A percentile compares a stretch with the other conserved stretches of the same genome.
These are phyloP conservation scores for Hypoxylon sp. DNA, from an alignment of 2,329 filamentous ascomycete genomes.

Conservation along the genomic window DNA sequence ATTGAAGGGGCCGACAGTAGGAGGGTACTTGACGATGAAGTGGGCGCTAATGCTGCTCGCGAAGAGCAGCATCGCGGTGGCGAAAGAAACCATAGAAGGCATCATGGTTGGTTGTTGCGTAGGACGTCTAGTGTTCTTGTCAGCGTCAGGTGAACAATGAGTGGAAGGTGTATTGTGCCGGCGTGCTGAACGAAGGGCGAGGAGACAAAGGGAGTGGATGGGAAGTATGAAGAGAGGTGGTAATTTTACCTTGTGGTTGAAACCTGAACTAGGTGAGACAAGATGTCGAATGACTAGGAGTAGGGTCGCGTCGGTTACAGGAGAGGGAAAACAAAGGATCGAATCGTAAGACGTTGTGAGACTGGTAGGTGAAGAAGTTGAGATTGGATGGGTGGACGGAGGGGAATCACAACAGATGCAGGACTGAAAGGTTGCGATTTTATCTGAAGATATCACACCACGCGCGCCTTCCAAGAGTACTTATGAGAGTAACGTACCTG, in stretches of 20 bases:
- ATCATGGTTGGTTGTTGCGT: slow-evolving; percentile 52
- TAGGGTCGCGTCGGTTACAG: slow-evolving; percentile 27
- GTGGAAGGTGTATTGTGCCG: neutral
- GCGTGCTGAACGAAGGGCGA: neutral
- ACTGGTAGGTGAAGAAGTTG: slow-evolving; percentile 27
- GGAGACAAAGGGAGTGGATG: neutral
- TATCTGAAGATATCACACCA: slow-evolving; percentile 13
- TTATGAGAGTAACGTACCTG: slow-evolving; percentile 20
- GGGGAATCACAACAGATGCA: slow-evolving; percentile 3
- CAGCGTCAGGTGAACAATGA: neutral
- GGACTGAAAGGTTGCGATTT: neutral
- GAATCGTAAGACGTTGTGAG: slow-evolving; percentile 19
- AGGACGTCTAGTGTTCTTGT: slow-evolving; percentile 5
- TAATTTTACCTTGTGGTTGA: slow-evolving; percentile 30
- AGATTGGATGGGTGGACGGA: slow-evolving; percentile 1
- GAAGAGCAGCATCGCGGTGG: slow-evolving; percentile 56
- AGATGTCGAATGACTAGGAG: slow-evolving; percentile 21
- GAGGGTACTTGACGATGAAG: slow-evolving; percentile 67
- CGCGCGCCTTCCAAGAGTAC: slow-evolving; percentile 11
- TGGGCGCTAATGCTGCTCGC: slow-evolving; percentile 64
- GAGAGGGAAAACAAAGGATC: slow-evolving; percentile 12
- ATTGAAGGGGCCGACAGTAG: slow-evolving; percentile 63
- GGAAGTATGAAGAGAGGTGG: neutral
- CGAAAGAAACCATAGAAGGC: slow-evolving; percentile 57
- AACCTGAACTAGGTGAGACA: slow-evolving; percentile 25